A percentile compares a stretch with the other conserved stretches of the same genome.
Conservation (phyloP, 2,329 filamentous ascomycete species). For the Fusarium gaditjirri region DNA sequence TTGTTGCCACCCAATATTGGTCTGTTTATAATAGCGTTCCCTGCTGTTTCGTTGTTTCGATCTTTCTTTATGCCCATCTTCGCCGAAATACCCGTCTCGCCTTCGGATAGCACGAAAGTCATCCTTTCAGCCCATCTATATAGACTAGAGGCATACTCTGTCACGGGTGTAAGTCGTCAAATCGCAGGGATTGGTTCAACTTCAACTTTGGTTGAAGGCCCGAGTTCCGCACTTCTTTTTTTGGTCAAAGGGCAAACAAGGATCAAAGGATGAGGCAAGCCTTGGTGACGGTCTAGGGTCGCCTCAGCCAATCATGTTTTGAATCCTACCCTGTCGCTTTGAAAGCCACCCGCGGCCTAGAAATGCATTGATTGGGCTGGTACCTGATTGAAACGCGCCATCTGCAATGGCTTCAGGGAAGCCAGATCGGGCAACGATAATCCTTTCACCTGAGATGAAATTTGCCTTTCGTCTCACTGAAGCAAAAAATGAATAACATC, state of each 20-base stretch:
- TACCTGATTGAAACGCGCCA: conserved; percentile 41
- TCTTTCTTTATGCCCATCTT: neutral
- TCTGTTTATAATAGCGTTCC: neutral
- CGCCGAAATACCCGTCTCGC: conserved; percentile 1
- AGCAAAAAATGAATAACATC: conserved; percentile 7
- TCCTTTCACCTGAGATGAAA: conserved; percentile 3
- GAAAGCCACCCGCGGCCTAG: conserved; percentile 35
- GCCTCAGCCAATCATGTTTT: conserved; percentile 29
- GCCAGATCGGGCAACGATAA: conserved; percentile 3
- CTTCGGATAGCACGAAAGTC: conserved; percentile 10
- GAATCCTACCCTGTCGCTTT: conserved; percentile 15
- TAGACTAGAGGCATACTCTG: conserved; percentile 1
- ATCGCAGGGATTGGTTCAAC: conserved; percentile 29
- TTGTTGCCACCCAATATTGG: neutral
- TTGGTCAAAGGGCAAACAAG: neutral
- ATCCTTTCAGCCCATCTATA: neutral
- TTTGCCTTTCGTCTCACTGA: neutral
- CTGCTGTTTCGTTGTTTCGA: conserved; percentile 1
- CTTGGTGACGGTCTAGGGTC: conserved; percentile 25
- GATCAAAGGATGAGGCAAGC: conserved; percentile 24
- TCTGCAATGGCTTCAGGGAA: conserved; percentile 30
- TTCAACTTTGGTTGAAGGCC: conserved; percentile 6
- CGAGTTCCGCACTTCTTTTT: conserved; percentile 6
- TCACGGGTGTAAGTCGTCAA: conserved; percentile 29
- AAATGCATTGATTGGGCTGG: conserved; percentile 35